phyloP scores from a whole-genome alignment of 805 yeast genomes.

The Metschnikowia cerradonensis region DNA sequence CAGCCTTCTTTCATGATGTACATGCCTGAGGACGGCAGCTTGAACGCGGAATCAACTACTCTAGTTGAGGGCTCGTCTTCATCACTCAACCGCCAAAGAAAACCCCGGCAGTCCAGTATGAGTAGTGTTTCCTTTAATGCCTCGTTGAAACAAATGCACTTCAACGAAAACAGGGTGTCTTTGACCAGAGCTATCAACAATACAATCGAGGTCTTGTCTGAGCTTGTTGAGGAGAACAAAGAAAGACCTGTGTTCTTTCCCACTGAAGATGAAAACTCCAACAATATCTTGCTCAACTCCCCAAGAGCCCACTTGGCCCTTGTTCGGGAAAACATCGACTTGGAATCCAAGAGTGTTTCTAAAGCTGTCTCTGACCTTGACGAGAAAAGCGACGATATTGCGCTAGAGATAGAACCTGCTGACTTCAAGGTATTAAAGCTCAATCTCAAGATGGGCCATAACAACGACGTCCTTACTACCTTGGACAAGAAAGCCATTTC shows the following conservation, averaged over 20 bases:
- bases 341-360: constrained; percentile 16
- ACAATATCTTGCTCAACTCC: constrained; percentile 42
- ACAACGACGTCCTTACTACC: constrained; percentile 42
- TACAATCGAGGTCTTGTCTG: constrained; percentile 47
- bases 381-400: constrained; percentile 8
- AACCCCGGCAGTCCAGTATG: constrained; percentile 16
- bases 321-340: constrained; percentile 36
- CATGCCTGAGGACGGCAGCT: constrained; percentile 30
- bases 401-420: constrained; percentile 23
- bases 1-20: constrained; percentile 23
- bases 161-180: constrained; percentile 65
- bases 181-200: constrained; percentile 59
- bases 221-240: constrained; percentile 53
- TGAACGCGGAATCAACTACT: constrained; percentile 26
- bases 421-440: constrained; percentile 57
- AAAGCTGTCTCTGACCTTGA: constrained; percentile 17
- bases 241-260: constrained; percentile 64
- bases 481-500: constrained; percentile 70
- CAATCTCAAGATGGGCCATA: constrained; percentile 53
- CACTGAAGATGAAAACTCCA: constrained; percentile 32
- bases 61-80: constrained; percentile 28
- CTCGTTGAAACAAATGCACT: constrained; percentile 69
- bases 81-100: constrained; percentile 1
- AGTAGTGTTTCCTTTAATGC: constrained; percentile 36
- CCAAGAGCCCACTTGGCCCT: constrained; percentile 51